Percentiles rank a stretch among this genome's conserved stretches.
Conservation (phyloP, 108 stramenopile species). For the Schizochytrium sp. region DNA sequence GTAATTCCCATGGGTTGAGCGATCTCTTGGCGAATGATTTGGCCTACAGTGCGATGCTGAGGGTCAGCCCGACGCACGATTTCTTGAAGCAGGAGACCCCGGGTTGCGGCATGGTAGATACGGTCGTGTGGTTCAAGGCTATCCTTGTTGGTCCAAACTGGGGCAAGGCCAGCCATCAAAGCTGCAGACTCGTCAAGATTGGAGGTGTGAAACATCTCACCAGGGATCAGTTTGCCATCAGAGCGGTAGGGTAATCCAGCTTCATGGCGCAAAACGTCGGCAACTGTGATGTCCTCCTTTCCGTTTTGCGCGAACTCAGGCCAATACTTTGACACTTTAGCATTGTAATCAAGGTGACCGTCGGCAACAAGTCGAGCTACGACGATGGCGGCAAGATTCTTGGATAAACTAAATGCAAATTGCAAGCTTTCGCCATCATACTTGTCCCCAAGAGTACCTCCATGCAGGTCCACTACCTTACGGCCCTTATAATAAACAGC, state of each 20-base stretch:
- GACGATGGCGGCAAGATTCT: background rate
- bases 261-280: constrained; percentile 1
- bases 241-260: background rate
- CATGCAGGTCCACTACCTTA: background rate
- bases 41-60: too few species aligned
- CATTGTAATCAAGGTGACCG: background rate
- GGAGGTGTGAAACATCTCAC: background rate
- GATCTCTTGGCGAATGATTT: too few species aligned
- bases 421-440: constrained; percentile 3
- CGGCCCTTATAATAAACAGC: background rate
- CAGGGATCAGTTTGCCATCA: background rate
- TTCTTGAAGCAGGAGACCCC: too few species aligned
- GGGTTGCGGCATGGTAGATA: too few species aligned
- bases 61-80: too few species aligned
- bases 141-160: too few species aligned
- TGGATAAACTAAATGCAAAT: background rate
- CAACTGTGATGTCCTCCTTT: constrained; percentile 37
- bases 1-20: too few species aligned
- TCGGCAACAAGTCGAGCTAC: background rate
- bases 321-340: constrained; percentile 39
- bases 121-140: too few species aligned
- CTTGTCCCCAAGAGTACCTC: background rate
- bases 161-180: background rate
- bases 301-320: constrained; percentile 37
- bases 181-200: background rate